Evolutionary conservation across 177 flowering plant species (phyloP).

Genomic region (Vitis hybrid): DNA sequence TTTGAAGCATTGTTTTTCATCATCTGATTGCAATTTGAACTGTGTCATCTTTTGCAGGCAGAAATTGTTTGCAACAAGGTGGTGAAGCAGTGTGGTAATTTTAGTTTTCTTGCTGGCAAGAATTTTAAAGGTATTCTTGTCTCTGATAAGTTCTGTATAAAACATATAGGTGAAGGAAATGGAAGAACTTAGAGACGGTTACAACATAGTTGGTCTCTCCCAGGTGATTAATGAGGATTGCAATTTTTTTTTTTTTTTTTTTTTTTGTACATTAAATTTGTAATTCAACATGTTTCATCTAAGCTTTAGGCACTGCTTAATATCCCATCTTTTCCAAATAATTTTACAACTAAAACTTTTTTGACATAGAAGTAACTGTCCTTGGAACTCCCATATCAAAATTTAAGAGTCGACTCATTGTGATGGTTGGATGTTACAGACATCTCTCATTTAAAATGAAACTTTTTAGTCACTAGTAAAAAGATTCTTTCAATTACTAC

Average conservation of each 20-base stretch:
- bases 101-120: not conserved
- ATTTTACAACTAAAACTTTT: no score
- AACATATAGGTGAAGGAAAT: slow-evolving; percentile 75
- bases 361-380: no score
- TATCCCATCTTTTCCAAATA: no score
- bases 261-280: no score
- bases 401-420: no score
- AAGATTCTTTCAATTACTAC: no score
- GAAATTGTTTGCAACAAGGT: slow-evolving; percentile 82
- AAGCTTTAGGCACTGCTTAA: no score
- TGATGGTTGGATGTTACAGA: no score
- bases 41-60: slow-evolving; percentile 47
- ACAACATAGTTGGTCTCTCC: slow-evolving; percentile 95
- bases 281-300: no score
- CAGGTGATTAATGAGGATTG: slow-evolving; percentile 52
- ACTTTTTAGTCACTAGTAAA: no score
- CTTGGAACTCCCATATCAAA: no score
- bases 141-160: slow-evolving; percentile 9
- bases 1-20: not conserved
- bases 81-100: slow-evolving; percentile 15
- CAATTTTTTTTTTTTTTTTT: not conserved
- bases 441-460: no score
- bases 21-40: slow-evolving; percentile 11
- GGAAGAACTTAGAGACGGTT: slow-evolving; percentile 74
- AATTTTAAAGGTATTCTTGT: slow-evolving; percentile 4